Evolutionary conservation across 768 basidiomycete genomes (phyloP).

Genomic region (Gloeophyllum trabeum): DNA sequence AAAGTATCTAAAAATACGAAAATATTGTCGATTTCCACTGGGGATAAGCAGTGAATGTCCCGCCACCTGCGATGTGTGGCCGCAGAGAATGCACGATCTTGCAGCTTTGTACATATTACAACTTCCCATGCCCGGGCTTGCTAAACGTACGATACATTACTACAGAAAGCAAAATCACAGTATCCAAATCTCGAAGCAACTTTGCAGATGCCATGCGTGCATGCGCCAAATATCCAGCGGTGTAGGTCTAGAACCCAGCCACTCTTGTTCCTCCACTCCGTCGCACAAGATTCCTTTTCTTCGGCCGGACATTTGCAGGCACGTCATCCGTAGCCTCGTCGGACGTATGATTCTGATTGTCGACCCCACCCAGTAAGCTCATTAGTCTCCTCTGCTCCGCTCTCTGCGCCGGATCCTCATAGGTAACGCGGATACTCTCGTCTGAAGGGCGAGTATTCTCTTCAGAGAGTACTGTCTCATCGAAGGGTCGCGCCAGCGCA

Average conservation of each 20-base stretch:
- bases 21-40: too few species aligned
- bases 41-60: too few species aligned
- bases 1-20: too few species aligned
- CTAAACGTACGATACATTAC: too few species aligned
- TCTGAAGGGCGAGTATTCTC: conserved; percentile 15
- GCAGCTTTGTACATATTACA: too few species aligned
- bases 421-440: conserved; percentile 46
- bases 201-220: too few species aligned
- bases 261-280: conserved; percentile 13
- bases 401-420: conserved; percentile 56
- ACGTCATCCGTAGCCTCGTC: conserved; percentile 4
- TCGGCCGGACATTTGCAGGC: conserved; percentile 5
- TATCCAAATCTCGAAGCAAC: too few species aligned
- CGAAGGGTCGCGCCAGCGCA: neutral
- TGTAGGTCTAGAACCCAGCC: conserved; percentile 15
- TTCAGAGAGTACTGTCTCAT: neutral
- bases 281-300: conserved; percentile 3
- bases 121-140: too few species aligned
- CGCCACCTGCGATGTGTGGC: too few species aligned
- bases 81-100: too few species aligned
- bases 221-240: neutral
- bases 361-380: conserved; percentile 29
- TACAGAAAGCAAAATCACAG: too few species aligned
- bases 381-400: conserved; percentile 49
- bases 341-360: neutral